These are phyloP conservation scores for Pichia terricola DNA, from an alignment of 1,139 yeast genomes.

Conservation along the genomic window DNA sequence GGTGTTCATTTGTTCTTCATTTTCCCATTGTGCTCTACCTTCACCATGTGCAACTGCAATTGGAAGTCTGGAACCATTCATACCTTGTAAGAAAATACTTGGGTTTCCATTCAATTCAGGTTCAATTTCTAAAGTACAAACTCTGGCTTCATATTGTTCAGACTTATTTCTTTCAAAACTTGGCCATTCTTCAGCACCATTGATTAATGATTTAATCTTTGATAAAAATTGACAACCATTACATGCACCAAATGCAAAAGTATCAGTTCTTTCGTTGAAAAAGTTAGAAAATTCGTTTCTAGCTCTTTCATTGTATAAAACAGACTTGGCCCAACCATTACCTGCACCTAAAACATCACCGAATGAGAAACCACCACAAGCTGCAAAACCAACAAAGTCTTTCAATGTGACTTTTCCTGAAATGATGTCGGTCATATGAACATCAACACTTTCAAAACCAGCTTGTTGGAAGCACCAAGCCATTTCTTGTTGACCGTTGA, in stretches of 20 bases:
- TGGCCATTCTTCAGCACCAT: conserved; percentile 97
- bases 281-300: conserved; percentile 69
- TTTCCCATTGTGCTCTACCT: conserved; percentile 74
- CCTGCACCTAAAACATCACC: conserved; percentile 99
- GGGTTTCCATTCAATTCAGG: conserved; percentile 39
- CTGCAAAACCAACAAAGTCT: conserved; percentile 88
- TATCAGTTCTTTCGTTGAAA: conserved; percentile 79
- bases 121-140: conserved; percentile 74
- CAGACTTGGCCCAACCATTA: conserved; percentile 98
- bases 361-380: conserved; percentile 98
- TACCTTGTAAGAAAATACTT: conserved; percentile 73
- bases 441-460: conserved; percentile 88
- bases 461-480: conserved; percentile 95
- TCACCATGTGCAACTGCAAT: conserved; percentile 99
- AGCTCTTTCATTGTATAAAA: conserved; percentile 73
- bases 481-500: conserved; percentile 97
- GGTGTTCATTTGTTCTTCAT: conserved; percentile 32
- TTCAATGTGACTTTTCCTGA: conserved; percentile 63
- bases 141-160: conserved; percentile 97
- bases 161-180: conserved; percentile 83
- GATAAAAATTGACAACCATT: conserved; percentile 97
- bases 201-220: conserved; percentile 78
- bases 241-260: conserved; percentile 99
- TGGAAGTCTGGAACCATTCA: conserved; percentile 89
- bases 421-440: conserved; percentile 91